phyloP scores from a whole-genome alignment of 768 basidiomycete species.

The Tricholoma terreum region DNA sequence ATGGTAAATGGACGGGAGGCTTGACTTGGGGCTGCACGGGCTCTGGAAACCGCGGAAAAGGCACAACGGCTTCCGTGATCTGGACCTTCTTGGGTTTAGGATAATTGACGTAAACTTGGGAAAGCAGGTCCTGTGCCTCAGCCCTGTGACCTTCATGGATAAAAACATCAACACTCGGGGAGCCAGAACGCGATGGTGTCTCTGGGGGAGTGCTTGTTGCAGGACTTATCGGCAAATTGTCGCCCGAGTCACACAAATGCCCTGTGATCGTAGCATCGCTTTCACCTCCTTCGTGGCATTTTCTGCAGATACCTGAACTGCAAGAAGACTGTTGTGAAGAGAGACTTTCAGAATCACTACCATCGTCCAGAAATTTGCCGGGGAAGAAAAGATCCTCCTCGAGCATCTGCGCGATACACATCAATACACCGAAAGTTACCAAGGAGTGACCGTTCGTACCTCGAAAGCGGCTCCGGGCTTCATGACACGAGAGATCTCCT shows the following conservation, averaged over 20 bases:
- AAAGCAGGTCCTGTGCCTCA: conserved; percentile 15
- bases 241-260: conserved; percentile 7
- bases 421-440: not conserved
- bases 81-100: not conserved
- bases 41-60: not conserved
- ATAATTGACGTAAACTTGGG: conserved; percentile 13
- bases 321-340: conserved; percentile 16
- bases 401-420: conserved; percentile 44
- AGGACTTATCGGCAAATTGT: conserved; percentile 9
- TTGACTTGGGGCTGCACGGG: conserved; percentile 4
- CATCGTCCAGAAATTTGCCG: conserved; percentile 42
- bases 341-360: conserved; percentile 23
- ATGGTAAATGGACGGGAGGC: not conserved
- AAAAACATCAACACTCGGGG: conserved; percentile 19
- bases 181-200: conserved; percentile 21
- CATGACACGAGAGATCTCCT: conserved; percentile 70
- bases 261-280: not conserved
- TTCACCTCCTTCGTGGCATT: not conserved
- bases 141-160: conserved; percentile 18
- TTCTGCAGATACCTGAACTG: conserved; percentile 4
- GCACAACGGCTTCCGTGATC: not conserved
- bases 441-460: conserved; percentile 31
- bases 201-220: conserved; percentile 13
- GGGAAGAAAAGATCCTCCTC: conserved; percentile 79
- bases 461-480: conserved; percentile 73